These are phyloP conservation scores for Colletotrichum sidae DNA, from an alignment of 2,329 filamentous ascomycete genomes.

Conservation along the genomic window DNA sequence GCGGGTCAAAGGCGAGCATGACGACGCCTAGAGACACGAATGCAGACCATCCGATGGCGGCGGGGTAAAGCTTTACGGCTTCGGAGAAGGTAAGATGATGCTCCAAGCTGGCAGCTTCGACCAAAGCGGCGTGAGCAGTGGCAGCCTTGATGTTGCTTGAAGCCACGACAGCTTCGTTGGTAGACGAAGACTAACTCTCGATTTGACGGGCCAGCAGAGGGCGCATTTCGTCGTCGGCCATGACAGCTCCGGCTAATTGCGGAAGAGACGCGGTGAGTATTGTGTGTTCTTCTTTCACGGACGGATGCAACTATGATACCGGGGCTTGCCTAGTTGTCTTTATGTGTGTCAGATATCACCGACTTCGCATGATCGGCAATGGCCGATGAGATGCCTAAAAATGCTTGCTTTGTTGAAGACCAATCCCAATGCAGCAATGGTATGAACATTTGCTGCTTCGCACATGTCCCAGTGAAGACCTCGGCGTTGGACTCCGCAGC, in stretches of 20 bases:
- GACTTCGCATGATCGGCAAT: constrained; percentile 23
- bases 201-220: constrained; percentile 16
- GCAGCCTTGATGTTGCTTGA: constrained; percentile 22
- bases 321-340: not conserved
- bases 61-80: constrained; percentile 56
- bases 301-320: not conserved
- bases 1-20: constrained; percentile 73
- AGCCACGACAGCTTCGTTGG: constrained; percentile 12
- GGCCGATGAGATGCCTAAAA: constrained; percentile 14
- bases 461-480: too few relatives aligned
- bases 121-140: constrained; percentile 40
- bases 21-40: constrained; percentile 71
- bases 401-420: not conserved
- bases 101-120: constrained; percentile 53
- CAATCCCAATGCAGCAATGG: too few relatives aligned
- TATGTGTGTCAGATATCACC: constrained; percentile 5
- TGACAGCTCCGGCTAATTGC: not conserved
- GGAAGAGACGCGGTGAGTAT: not conserved
- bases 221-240: constrained; percentile 20
- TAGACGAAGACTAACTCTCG: not conserved
- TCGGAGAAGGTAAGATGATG: constrained; percentile 51
- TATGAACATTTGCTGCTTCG: too few relatives aligned
- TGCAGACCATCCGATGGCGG: constrained; percentile 64
- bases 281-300: constrained; percentile 14
- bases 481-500: too few relatives aligned